These are phyloP conservation scores for Heliamphora exappendiculata DNA, from an alignment of 148 eudicot species.

Conservation along the genomic window DNA sequence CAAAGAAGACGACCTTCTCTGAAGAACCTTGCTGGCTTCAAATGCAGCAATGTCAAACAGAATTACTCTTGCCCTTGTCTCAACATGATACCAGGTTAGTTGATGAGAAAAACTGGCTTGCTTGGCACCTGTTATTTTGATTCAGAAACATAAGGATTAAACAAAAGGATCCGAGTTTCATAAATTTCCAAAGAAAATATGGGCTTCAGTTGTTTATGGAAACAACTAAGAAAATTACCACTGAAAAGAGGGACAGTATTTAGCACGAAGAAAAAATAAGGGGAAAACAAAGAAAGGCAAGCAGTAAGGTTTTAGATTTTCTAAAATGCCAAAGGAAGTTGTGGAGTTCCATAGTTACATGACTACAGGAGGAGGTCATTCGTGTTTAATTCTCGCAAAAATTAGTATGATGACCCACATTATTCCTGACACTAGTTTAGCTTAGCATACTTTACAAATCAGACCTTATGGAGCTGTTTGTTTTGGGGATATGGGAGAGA, in stretches of 20 bases:
- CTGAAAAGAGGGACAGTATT: not conserved
- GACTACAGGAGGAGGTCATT: not conserved
- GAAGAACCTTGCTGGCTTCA: conserved; percentile 42
- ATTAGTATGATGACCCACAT: no score
- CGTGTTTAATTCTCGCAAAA: no score
- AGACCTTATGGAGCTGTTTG: no score
- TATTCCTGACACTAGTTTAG: no score
- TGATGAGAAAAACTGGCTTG: conserved; percentile 46
- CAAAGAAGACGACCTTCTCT: conserved; percentile 54
- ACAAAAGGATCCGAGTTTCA: not conserved
- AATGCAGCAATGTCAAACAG: conserved; percentile 52
- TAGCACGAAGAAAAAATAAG: not conserved
- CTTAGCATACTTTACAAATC: no score
- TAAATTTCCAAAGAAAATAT: not conserved
- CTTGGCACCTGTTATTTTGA: conserved; percentile 29
- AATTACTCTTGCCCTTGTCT: conserved; percentile 72
- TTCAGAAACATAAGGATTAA: not conserved
- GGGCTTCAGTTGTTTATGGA: conserved; percentile 2
- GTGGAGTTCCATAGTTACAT: not conserved
- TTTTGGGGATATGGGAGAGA: no score
- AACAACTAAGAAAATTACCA: no score
- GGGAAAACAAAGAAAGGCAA: not conserved
- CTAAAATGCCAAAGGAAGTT: no score
- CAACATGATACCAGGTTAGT: conserved; percentile 48
- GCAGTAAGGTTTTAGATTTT: not conserved